These are phyloP conservation scores for Cytospora leucostoma DNA, from an alignment of 2,329 filamentous ascomycete genomes.

Conservation along the genomic window DNA sequence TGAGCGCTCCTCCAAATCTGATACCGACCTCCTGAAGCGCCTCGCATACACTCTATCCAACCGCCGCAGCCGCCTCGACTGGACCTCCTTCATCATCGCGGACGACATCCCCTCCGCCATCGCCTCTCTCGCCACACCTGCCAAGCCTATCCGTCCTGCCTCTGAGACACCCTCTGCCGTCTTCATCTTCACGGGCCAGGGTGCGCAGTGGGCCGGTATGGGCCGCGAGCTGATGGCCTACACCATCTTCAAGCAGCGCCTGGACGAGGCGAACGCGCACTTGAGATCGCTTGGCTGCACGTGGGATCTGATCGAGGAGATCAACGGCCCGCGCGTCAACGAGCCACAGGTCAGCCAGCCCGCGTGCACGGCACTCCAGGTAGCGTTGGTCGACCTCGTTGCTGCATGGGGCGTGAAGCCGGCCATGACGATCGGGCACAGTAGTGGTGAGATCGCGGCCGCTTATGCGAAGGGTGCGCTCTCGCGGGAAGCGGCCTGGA, in stretches of 20 bases:
- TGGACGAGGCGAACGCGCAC: slow-evolving; percentile 30
- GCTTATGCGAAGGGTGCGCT: slow-evolving; percentile 31
- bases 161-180: slow-evolving; percentile 14
- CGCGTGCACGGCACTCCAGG: slow-evolving; percentile 40
- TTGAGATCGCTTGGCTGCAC: slow-evolving; percentile 31
- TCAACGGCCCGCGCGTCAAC: slow-evolving; percentile 32
- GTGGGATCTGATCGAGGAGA: slow-evolving; percentile 36
- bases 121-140: neutral
- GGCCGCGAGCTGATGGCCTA: slow-evolving; percentile 32
- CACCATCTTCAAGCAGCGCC: slow-evolving; percentile 29
- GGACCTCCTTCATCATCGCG: slow-evolving; percentile 5
- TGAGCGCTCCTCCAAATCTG: neutral
- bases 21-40: neutral
- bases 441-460: slow-evolving; percentile 34
- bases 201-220: slow-evolving; percentile 38
- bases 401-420: slow-evolving; percentile 28
- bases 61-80: slow-evolving; percentile 14
- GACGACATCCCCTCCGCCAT: neutral
- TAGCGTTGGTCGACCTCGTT: slow-evolving; percentile 38
- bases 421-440: slow-evolving; percentile 30
- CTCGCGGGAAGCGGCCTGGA: slow-evolving; percentile 26
- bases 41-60: slow-evolving; percentile 21
- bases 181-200: slow-evolving; percentile 40
- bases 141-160: neutral
- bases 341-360: slow-evolving; percentile 34